These are phyloP conservation scores for Eucalyptus sideroxylon DNA, from an alignment of 345 rosid genomes.

Conservation along the genomic window DNA sequence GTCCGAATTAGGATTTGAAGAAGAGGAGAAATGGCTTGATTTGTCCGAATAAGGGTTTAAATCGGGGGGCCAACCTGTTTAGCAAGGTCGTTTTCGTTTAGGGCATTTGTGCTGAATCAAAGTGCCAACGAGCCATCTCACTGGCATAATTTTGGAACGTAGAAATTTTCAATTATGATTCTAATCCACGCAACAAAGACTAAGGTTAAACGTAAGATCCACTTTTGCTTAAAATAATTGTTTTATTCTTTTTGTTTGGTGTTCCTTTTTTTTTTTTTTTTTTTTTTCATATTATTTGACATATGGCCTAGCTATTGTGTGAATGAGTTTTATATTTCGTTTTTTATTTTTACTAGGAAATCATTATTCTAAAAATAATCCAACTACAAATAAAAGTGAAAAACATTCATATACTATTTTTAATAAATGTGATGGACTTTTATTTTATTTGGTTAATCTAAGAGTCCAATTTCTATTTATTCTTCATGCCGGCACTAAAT, in stretches of 20 bases:
- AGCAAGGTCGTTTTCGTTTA: not conserved
- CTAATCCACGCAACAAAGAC: not conserved
- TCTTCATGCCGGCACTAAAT: too few species aligned
- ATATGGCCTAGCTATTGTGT: not conserved
- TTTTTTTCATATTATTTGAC: too few species aligned
- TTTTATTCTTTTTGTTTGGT: not conserved
- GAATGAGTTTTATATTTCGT: not conserved
- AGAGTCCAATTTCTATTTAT: not conserved
- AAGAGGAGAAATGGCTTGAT: not conserved
- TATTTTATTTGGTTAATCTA: not conserved
- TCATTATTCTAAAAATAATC: not conserved
- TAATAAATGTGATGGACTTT: not conserved
- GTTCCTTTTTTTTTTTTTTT: too few species aligned
- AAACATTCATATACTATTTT: not conserved
- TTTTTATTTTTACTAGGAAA: not conserved
- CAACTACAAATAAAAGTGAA: not conserved
- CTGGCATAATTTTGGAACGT: not conserved
- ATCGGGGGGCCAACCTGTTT: not conserved
- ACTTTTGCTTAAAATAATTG: not conserved
- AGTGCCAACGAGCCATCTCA: not conserved
- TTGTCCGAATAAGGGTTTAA: not conserved
- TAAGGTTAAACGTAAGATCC: not conserved
- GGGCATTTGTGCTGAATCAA: not conserved
- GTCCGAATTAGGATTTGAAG: not conserved
- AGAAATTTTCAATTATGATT: not conserved